Conservation (phyloP, 2,329 filamentous ascomycete species). For the Fusarium torreyae region DNA sequence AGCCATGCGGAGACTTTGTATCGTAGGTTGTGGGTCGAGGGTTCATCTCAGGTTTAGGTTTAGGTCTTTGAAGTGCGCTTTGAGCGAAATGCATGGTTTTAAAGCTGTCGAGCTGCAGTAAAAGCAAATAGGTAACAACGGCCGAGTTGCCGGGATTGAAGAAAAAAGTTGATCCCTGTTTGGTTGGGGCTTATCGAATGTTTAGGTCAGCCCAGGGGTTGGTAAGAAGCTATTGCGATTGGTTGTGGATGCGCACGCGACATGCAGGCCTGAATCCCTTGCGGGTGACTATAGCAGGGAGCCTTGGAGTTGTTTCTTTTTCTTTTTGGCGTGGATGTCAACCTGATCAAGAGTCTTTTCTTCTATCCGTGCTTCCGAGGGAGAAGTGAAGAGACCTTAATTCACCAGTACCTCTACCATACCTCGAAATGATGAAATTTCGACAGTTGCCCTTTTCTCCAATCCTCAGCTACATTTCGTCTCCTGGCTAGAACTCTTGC, state of each 20-base stretch:
- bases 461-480: constrained; percentile 10
- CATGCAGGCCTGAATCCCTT: constrained; percentile 28
- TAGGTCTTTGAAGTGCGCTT: neutral
- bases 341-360: constrained; percentile 10
- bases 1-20: constrained; percentile 19
- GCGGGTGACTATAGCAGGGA: constrained; percentile 6
- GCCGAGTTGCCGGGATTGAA: constrained; percentile 13
- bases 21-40: constrained; percentile 11
- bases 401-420: neutral
- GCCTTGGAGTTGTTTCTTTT: constrained; percentile 11
- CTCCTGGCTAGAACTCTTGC: neutral
- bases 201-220: constrained; percentile 35
- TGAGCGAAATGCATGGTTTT: neutral
- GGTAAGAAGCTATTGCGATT: constrained; percentile 23
- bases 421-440: neutral
- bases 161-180: constrained; percentile 27
- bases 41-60: constrained; percentile 3
- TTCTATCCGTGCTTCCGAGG: neutral
- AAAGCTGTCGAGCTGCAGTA: neutral
- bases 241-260: constrained; percentile 34
- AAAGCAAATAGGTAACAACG: neutral
- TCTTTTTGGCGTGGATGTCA: constrained; percentile 15
- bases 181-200: constrained; percentile 38
- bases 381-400: neutral
- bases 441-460: neutral